Conservation (phyloP, 129 eudicot species). For the Arctium lappa region DNA sequence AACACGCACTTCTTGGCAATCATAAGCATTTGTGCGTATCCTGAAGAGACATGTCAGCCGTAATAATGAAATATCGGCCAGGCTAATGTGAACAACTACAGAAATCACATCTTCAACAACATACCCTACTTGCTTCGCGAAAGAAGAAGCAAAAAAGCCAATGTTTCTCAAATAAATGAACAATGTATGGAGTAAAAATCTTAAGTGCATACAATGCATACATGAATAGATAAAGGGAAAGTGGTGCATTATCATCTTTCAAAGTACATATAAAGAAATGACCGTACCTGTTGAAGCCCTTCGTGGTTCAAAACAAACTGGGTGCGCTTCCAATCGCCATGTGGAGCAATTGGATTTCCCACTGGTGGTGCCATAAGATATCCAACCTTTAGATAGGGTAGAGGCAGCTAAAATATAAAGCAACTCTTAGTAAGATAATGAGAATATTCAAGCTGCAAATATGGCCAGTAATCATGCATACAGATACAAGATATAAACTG, state of each 20-base stretch:
- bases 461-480: neutral
- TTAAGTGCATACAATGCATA: neutral
- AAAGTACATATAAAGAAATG: neutral
- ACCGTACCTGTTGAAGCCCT: constrained; percentile 75
- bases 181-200: neutral
- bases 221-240: neutral
- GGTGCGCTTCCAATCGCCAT: constrained; percentile 84
- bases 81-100: neutral
- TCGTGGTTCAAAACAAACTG: constrained; percentile 88
- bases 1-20: too few relatives aligned
- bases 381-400: constrained; percentile 91
- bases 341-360: constrained; percentile 77
- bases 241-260: neutral
- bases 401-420: constrained; percentile 68
- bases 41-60: too few relatives aligned
- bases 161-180: neutral
- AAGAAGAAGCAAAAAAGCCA: neutral
- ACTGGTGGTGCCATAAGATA: constrained; percentile 90
- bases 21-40: too few relatives aligned
- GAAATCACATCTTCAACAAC: neutral
- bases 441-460: constrained; percentile 4
- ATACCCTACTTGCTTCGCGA: neutral
- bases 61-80: too few relatives aligned
- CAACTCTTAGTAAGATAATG: constrained; percentile 4
- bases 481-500: constrained; percentile 2